Evolutionary conservation across 2,329 filamentous ascomycete genomes (phyloP), one percentile per base, ranked within the genome.

Genomic region (Aspergillus sojae): DNA sequence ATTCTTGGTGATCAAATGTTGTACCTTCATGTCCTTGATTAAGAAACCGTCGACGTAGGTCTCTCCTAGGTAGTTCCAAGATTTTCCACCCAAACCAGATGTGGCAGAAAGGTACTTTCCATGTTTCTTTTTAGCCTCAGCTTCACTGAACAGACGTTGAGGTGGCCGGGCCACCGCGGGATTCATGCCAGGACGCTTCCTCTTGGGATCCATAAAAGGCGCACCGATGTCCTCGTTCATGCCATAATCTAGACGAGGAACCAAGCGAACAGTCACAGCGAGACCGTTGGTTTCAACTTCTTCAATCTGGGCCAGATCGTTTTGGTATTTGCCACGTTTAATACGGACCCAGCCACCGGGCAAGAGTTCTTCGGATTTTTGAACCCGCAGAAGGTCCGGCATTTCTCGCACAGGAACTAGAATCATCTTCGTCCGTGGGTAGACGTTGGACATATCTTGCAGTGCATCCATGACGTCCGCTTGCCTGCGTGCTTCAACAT

Each of bases 401-500:
- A 97, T 97, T 79, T 99, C 95, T 77, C 96, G 96, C 72, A 98
- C 93, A 56, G 95, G 92, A 48, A 99, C 93, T 58, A 98, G 83
- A 52, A 94, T 87, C 81, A 95, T 90, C 78, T 93, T 95, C 32
- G 88, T 91, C 62, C 93, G 89, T 60, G 94, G 92, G 76, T 97
- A 99, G 43, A 96, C 91, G 74, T 97, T 93, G 65, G 92, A 87
- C 73, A 99, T 87, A 48, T 90, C 91, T 65, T 97, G 92, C 48
- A 97, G 83, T 9, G 93, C 92, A 58, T 89, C 85, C 72, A 94
- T 83, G 68, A 98, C 92, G 78, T 97, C 93, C 53, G 91, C 91
- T 75, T 95, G 91, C 66, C 92, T 88, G 70, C 91, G 88, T 14
- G 95, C 94, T 79, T 99, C 95, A 43, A 98, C 90, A 76, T 99